These are phyloP conservation scores for Macrotyloma uniflorum DNA, from an alignment of 306 rosid genomes.

Conservation along the genomic window DNA sequence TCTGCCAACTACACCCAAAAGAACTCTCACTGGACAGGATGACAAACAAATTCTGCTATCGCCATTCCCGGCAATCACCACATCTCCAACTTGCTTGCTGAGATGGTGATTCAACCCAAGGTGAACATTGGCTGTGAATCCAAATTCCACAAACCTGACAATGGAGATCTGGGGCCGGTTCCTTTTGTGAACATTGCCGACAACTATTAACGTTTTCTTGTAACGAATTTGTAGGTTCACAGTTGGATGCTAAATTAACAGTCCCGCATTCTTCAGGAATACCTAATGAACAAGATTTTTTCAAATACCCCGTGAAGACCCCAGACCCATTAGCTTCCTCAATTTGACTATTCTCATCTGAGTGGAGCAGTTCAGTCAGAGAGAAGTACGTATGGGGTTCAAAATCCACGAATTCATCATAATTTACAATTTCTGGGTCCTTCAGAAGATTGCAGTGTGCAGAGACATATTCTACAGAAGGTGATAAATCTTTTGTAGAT, in stretches of 20 bases:
- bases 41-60: constrained; percentile 11
- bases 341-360: constrained; percentile 8
- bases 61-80: constrained; percentile 42
- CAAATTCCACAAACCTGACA: constrained; percentile 31
- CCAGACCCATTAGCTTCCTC: neutral
- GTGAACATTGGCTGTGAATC: constrained; percentile 41
- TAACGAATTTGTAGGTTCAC: constrained; percentile 19
- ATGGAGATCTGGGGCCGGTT: constrained; percentile 34
- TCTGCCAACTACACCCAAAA: neutral
- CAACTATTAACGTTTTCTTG: constrained; percentile 17
- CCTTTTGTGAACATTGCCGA: constrained; percentile 19
- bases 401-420: neutral
- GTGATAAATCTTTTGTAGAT: constrained; percentile 39
- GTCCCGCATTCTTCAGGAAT: constrained; percentile 4
- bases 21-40: neutral
- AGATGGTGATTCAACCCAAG: constrained; percentile 40
- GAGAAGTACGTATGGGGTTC: constrained; percentile 28
- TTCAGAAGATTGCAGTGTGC: neutral
- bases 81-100: constrained; percentile 32
- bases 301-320: constrained; percentile 6
- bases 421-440: neutral
- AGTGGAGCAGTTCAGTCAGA: constrained; percentile 4
- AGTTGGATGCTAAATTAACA: neutral
- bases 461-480: constrained; percentile 19
- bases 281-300: constrained; percentile 20